A percentile compares a stretch with the other conserved stretches of the same genome.
Conservation (phyloP, 2,329 filamentous ascomycete species). For the Pseudogymnoascus sp. region DNA sequence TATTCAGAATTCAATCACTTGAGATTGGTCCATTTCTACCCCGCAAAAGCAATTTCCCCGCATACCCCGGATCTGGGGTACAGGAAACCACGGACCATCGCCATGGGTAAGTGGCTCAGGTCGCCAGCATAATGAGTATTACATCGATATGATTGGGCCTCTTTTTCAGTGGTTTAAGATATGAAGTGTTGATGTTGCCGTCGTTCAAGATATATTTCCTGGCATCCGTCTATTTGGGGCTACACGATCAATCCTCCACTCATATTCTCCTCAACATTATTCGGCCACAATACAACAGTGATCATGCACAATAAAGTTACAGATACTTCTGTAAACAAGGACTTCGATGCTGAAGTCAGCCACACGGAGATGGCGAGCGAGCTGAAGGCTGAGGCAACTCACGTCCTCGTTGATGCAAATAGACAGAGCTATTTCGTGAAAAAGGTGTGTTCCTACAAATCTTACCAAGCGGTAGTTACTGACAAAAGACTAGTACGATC, state of each 20-base stretch:
- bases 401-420: background rate
- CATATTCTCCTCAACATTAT: background rate
- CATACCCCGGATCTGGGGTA: background rate
- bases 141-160: background rate
- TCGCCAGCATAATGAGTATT: background rate
- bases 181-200: background rate
- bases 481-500: background rate
- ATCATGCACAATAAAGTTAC: background rate
- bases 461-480: background rate
- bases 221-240: background rate
- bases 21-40: background rate
- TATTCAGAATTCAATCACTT: background rate
- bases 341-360: background rate
- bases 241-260: background rate
- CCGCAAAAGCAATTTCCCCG: background rate
- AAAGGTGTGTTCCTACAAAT: background rate
- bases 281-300: background rate
- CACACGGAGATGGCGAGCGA: background rate
- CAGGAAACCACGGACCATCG: background rate
- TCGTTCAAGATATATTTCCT: background rate
- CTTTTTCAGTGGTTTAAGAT: background rate
- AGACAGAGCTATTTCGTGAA: background rate
- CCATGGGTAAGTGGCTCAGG: background rate
- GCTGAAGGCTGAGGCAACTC: background rate
- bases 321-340: background rate